Evolutionary conservation across 169 alveolate species (phyloP).

Genomic region (Babesia gibsoni): DNA sequence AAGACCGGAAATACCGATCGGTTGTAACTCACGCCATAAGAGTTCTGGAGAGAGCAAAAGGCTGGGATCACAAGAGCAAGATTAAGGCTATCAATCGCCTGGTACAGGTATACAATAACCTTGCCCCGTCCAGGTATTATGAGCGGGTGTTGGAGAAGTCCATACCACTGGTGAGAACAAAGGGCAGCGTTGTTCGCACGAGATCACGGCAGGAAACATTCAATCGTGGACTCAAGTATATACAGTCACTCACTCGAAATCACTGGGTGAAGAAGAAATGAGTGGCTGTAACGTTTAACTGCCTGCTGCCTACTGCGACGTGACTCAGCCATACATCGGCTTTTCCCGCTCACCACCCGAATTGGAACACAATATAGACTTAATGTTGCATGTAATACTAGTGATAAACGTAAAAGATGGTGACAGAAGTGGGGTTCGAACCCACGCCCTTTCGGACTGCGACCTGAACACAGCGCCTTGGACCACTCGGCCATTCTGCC

Average conservation of each 20-base stretch:
- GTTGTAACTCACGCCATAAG: constrained; percentile 72
- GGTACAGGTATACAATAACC: constrained; percentile 73
- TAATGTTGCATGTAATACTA: too few relatives aligned
- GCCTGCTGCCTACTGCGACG: too few relatives aligned
- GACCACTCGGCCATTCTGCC: constrained; percentile 77
- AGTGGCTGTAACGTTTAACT: too few relatives aligned
- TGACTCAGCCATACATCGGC: too few relatives aligned
- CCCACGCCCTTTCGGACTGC: constrained; percentile 96
- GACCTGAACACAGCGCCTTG: constrained; percentile 76
- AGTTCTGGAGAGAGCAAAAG: constrained; percentile 68
- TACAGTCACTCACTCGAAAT: constrained; percentile 68
- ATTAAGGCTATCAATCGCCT: constrained; percentile 72
- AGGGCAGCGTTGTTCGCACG: constrained; percentile 57
- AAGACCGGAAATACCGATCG: constrained; percentile 71
- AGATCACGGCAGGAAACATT: constrained; percentile 66
- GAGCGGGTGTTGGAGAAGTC: constrained; percentile 60
- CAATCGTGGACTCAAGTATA: constrained; percentile 66
- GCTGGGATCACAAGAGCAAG: constrained; percentile 78
- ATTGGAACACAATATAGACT: too few relatives aligned
- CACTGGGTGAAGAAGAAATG: constrained; percentile 59
- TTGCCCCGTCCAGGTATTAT: constrained; percentile 67
- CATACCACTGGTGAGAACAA: constrained; percentile 57
- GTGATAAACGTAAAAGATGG: too few relatives aligned
- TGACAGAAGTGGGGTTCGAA: constrained; percentile 97
- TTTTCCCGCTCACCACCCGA: too few relatives aligned